phyloP scores from a whole-genome alignment of 2,329 filamentous ascomycete species.

The Orbilia oligospora region DNA sequence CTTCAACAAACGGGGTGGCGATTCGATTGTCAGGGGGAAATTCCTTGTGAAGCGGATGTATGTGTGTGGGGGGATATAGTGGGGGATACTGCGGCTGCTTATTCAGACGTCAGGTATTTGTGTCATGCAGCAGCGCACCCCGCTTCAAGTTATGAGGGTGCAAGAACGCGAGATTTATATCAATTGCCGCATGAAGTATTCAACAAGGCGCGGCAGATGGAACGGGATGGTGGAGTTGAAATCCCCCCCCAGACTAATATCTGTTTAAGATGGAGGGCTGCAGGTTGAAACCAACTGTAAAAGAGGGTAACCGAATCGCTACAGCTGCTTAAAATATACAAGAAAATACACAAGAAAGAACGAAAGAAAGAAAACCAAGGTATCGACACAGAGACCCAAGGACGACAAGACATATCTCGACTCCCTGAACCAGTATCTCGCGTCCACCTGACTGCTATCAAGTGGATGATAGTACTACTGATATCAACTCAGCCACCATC shows the following conservation, averaged over 20 bases:
- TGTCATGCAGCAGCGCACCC: neutral
- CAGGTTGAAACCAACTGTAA: no score
- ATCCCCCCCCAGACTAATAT: no score
- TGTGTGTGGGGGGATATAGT: conserved; percentile 1
- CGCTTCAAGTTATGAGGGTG: neutral
- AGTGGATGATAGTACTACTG: neutral
- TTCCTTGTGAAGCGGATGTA: neutral
- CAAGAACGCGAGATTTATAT: neutral
- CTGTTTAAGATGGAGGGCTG: no score
- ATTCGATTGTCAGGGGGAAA: conserved; percentile 12
- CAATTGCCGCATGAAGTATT: neutral
- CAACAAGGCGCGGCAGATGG: neutral
- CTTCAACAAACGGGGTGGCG: neutral
- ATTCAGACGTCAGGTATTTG: neutral
- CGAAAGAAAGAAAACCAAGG: neutral
- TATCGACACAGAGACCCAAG: neutral
- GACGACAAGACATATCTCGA: neutral
- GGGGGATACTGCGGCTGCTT: conserved; percentile 3
- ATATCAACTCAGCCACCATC: neutral
- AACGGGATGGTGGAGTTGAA: no score
- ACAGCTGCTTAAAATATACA: conserved; percentile 1
- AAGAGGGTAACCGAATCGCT: neutral
- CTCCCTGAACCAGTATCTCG: neutral
- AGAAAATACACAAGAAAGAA: no score
- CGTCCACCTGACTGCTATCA: neutral